A percentile compares a stretch with the other conserved stretches of the same genome.
These are phyloP conservation scores for Tetraselmis chui DNA, from an alignment of 139 green algal genomes.

Conservation along the genomic window DNA sequence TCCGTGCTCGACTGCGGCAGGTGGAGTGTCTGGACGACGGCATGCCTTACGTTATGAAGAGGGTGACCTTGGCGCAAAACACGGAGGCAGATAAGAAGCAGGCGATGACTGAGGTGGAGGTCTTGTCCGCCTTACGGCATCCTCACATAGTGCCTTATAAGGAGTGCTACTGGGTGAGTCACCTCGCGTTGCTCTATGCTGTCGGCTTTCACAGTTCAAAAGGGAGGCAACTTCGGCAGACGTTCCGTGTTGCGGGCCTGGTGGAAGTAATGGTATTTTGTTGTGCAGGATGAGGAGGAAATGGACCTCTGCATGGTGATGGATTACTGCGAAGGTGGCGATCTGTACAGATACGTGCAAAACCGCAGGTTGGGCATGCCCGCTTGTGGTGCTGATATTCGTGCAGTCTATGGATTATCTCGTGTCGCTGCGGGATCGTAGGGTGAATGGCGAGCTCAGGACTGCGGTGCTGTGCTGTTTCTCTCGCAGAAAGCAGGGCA, in stretches of 20 bases:
- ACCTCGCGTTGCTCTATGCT: not conserved
- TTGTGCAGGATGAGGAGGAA: not conserved
- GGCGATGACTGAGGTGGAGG: not conserved
- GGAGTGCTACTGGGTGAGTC: not conserved
- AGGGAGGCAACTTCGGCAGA: not conserved
- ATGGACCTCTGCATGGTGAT: slow-evolving; percentile 2
- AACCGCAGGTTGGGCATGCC: not conserved
- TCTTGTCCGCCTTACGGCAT: not conserved
- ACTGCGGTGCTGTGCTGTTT: no score
- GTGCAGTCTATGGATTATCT: no score
- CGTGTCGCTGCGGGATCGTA: no score
- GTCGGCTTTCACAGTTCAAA: no score
- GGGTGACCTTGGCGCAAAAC: not conserved
- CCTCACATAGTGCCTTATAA: not conserved
- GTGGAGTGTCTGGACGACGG: not conserved
- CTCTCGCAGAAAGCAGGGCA: not conserved
- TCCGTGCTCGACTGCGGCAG: not conserved
- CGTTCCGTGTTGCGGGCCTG: not conserved
- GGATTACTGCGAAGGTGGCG: not conserved
- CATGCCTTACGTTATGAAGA: not conserved
- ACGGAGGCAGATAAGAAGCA: not conserved
- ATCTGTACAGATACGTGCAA: not conserved
- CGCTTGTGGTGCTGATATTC: not conserved
- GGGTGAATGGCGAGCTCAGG: no score
- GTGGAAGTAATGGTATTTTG: not conserved